Evolutionary conservation across 345 rosid species (phyloP).

Genomic region (Salix caprea): DNA sequence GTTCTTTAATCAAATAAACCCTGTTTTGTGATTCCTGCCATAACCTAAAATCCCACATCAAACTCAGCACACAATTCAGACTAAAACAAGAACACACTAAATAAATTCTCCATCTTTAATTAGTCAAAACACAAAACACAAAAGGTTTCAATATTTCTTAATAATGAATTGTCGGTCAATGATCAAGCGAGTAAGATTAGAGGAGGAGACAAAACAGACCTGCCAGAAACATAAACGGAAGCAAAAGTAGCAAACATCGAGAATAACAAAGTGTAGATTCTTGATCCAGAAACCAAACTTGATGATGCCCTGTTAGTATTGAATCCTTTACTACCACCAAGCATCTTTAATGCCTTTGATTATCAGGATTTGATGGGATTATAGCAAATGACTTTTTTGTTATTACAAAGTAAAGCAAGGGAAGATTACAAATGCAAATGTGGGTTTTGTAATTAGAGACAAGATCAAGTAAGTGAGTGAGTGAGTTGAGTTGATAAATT

Average conservation of each 20-base stretch:
- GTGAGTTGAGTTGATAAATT: too few relatives aligned
- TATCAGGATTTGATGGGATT: too few relatives aligned
- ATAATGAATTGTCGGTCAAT: too few relatives aligned
- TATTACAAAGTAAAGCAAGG: too few relatives aligned
- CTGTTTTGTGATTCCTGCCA: constrained; percentile 33
- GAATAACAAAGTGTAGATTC: constrained; percentile 56
- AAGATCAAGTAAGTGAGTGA: too few relatives aligned
- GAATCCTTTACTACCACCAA: constrained; percentile 32
- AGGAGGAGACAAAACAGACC: not conserved
- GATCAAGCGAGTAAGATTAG: not conserved
- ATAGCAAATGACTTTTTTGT: too few relatives aligned
- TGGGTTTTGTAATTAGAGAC: too few relatives aligned
- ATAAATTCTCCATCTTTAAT: too few relatives aligned
- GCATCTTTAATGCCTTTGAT: constrained; percentile 5
- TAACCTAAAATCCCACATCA: constrained; percentile 12
- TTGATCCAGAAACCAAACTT: constrained; percentile 34
- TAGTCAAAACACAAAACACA: too few relatives aligned
- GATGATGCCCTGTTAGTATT: constrained; percentile 23
- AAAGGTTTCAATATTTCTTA: too few relatives aligned
- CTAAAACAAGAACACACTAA: not conserved
- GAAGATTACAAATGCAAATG: too few relatives aligned
- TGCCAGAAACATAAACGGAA: constrained; percentile 28
- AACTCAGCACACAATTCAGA: not conserved
- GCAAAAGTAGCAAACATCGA: constrained; percentile 36
- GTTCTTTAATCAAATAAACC: constrained; percentile 30